Base-by-base conservation (phyloP, 139 green algal species). In the Ostreobium quekettii region DNA sequence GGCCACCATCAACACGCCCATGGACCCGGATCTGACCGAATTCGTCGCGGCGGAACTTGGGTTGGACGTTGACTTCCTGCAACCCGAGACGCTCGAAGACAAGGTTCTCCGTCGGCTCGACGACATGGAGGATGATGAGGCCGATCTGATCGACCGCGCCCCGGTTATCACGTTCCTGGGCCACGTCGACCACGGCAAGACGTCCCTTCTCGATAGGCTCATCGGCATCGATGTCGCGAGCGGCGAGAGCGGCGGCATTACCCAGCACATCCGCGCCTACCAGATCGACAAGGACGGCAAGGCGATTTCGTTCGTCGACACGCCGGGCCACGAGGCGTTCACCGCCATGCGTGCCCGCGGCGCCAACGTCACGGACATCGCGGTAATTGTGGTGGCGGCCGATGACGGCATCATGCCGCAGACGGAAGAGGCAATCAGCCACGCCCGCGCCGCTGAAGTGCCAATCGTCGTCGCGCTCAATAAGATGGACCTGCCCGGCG, bases 171-270 rank as follows among this genome's bases (percentile, higher is more conserved):
- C 83, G 2, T 75, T 89, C 33, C 84, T 89, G 79, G 83, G 85
- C 0, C 85, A 91, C 67, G 83, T 91, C 2, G 85, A 91, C 72
- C 85, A 91, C 64, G 85, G 83, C 37, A 91, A 91, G 70, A 91
- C 85, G n/a, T 85, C 77, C 1, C 72, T 92, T 48, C 71, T 92
- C 64, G 86, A 92, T 66, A 73, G 78, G 0, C 68, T 93, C 61
- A 77, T 87, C 7, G 78, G 70, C 19, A 86, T 82, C 0, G 75
- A 69, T 11, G 86, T 95, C 39, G 88, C 86, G 19, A 84, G 80
- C 2, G 68, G 76, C 11, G 87, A 93, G 74, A 82, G 82, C 1
- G 87, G 87, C 22, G 87, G 87, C 70, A 93, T 93, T 69, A 92
- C 86, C 37, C 80, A 85, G 72, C 83, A 89, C 71, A 78, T 91